Evolutionary conservation across 805 yeast genomes (phyloP), one percentile per base, ranked within the genome.

Genomic region (Priceomyces melissophilus): DNA sequence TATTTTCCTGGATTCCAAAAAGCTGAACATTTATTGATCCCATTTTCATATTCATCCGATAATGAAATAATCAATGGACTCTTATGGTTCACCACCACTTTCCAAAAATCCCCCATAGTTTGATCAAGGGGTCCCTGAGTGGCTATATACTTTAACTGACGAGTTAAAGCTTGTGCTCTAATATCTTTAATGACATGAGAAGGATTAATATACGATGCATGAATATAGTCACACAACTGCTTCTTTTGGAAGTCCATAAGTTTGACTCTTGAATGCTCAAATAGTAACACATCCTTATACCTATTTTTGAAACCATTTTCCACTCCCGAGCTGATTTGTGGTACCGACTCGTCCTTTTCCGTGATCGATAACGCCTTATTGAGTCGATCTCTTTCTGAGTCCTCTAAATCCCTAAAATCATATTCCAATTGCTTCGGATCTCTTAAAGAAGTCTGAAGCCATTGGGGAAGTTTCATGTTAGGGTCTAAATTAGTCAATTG

Each of bases 271-370:
- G 95, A 77, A 53, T 86, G 91, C 55, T 87, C 95, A 61, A 78
- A 90, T 3, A 96, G 89, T 54, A 85, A 83, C 32, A 90, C 86
- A 58, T 90, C 95, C 53, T 86, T 84, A 67, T 90, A 90, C 44
- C 98, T 66, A 60, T 90, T 88, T 55, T 89, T 89, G 39, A 74
- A 61, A 17, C 95, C 91, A 32, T 81, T 71, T 60, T 88, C 96
- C 32, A 89, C 81, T 5, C 96, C 96, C 4, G 84, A 78, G 28
- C 82, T 77, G 26, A 86, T 75, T 23, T 69, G 57, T 15, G 80
- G 78, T 3, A 57, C 65, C 4, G 45, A 51, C 12, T 40, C 42
- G 8, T 46, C 54, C 10, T 42, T 25, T 11, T 37, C 40, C 26
- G 43, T 45, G 27, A 42, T 42, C 5, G 52, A 54, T 15, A 63